Percentiles rank a stretch among this genome's conserved stretches.
Conservation (phyloP, 1,139 yeast species). For the Debaryomycetaceae sp. region DNA sequence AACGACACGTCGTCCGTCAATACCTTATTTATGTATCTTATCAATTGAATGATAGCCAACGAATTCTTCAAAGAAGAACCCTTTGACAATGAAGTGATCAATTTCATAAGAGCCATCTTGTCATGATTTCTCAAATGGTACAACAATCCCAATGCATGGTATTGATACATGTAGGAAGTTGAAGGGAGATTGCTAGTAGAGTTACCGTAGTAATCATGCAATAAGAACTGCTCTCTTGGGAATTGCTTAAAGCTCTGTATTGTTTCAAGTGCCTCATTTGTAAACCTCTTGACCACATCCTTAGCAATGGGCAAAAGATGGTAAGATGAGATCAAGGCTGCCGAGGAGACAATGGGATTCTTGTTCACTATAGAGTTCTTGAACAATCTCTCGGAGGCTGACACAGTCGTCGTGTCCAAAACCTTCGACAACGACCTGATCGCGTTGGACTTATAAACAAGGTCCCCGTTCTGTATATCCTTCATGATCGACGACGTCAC, state of each 20-base stretch:
- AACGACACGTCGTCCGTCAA: slow-evolving; percentile 57
- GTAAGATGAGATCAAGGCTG: slow-evolving; percentile 88
- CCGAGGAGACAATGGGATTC: slow-evolving; percentile 84
- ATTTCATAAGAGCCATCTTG: slow-evolving; percentile 88
- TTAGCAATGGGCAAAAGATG: slow-evolving; percentile 86
- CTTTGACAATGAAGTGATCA: slow-evolving; percentile 76
- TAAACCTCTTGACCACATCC: slow-evolving; percentile 89
- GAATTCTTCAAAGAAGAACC: slow-evolving; percentile 64
- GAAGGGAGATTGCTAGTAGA: slow-evolving; percentile 53
- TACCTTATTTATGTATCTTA: slow-evolving; percentile 75
- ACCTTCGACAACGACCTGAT: slow-evolving; percentile 88
- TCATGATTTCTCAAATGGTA: slow-evolving; percentile 89
- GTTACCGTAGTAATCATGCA: slow-evolving; percentile 53
- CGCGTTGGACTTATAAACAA: slow-evolving; percentile 89
- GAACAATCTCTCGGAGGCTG: slow-evolving; percentile 89
- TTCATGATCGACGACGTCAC: slow-evolving; percentile 97
- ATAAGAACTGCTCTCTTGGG: slow-evolving; percentile 54
- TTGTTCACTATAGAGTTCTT: slow-evolving; percentile 90
- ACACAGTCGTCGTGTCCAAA: slow-evolving; percentile 87
- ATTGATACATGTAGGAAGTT: slow-evolving; percentile 82
- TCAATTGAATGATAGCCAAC: slow-evolving; percentile 78
- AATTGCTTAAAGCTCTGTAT: slow-evolving; percentile 65
- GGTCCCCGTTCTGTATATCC: slow-evolving; percentile 88
- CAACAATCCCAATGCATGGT: slow-evolving; percentile 90
- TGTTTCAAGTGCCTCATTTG: slow-evolving; percentile 90